phyloP scores from a whole-genome alignment of 495 filamentous ascomycete genomes.

The Polyplosphaeria fusca region DNA sequence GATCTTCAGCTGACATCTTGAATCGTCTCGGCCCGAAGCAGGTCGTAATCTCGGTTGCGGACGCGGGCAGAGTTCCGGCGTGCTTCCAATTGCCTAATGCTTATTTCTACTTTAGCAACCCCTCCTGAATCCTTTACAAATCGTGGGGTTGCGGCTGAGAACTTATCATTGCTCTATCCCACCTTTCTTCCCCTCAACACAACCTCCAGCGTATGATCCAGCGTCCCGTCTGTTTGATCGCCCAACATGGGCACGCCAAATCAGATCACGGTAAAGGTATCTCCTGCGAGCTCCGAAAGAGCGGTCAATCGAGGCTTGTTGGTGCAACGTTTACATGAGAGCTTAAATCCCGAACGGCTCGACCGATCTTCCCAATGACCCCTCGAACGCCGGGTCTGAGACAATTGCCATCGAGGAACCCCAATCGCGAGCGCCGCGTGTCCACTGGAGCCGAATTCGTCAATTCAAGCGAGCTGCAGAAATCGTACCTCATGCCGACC shows the following conservation, averaged over 20 bases:
- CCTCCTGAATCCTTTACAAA: slow-evolving; percentile 22
- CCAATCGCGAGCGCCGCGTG: background rate
- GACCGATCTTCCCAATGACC: background rate
- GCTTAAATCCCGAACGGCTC: background rate
- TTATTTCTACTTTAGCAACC: slow-evolving; percentile 21
- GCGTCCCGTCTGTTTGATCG: slow-evolving; percentile 6
- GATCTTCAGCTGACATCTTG: background rate
- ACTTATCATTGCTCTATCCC: slow-evolving; percentile 15
- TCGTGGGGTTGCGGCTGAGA: slow-evolving; percentile 20
- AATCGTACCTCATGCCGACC: background rate
- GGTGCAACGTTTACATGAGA: background rate
- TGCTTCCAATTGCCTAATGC: background rate
- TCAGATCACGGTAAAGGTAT: slow-evolving; percentile 2
- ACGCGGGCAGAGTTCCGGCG: background rate
- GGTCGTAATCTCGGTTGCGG: slow-evolving; percentile 8
- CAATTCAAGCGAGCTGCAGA: background rate
- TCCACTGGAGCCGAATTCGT: background rate
- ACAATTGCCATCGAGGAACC: background rate
- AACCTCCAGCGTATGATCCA: background rate
- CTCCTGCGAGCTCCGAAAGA: slow-evolving; percentile 23
- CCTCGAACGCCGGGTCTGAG: background rate
- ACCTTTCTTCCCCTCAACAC: background rate
- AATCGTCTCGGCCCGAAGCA: background rate
- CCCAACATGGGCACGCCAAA: slow-evolving; percentile 4
- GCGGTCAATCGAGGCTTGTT: slow-evolving; percentile 14